Evolutionary conservation across 1,284 basidiomycete species (phyloP), one percentile per base, ranked within the genome.

Genomic region (Volvariella surrecta): DNA sequence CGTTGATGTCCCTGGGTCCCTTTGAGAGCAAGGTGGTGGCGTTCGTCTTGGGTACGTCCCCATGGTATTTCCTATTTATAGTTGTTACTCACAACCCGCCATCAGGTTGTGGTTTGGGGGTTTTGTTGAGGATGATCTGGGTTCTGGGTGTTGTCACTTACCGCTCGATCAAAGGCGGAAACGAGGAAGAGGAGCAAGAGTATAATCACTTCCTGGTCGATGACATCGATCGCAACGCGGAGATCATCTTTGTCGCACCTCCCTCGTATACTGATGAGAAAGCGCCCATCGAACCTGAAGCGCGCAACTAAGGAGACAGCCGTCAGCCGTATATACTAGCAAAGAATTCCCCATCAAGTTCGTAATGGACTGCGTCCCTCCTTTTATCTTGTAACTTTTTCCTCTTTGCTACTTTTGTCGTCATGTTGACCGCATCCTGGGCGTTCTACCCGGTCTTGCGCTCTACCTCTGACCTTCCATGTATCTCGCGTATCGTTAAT

Each of bases 11-110:
- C 3, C 72, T 89, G 11, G 82, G 84, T n/a, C 75, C 76, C 17
- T 88, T 85, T 83, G 85, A 89, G 60, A 82, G 82, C 41, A 71
- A 83, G 42, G 75, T 77, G 10, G 77, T 88, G 13, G 80, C 85
- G 3, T 89, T 89, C 48, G 83, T 88, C 45, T 70, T 89, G 15
- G 85, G 85, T 85, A 49, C 52, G 76, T 60, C 42, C 30, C 3
- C 40, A 32, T 46, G 37, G 19, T 35, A 15, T 20, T 15, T 38
- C 19, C 17, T 31, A 2, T 8, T 18, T n/a, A n/a, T 39, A 42
- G 32, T 45, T 44, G 32, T 6, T 38, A 41, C 51, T 48, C 45
- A 39, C 28, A 18, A 18, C 45, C 21, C 10, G 22, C 19, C 24
- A 42, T 11, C 45, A 86, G 82, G 83, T 21, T 86, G 82, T 53